These are phyloP conservation scores for Cucumis melo DNA, from an alignment of 306 rosid species.

Conservation along the genomic window DNA sequence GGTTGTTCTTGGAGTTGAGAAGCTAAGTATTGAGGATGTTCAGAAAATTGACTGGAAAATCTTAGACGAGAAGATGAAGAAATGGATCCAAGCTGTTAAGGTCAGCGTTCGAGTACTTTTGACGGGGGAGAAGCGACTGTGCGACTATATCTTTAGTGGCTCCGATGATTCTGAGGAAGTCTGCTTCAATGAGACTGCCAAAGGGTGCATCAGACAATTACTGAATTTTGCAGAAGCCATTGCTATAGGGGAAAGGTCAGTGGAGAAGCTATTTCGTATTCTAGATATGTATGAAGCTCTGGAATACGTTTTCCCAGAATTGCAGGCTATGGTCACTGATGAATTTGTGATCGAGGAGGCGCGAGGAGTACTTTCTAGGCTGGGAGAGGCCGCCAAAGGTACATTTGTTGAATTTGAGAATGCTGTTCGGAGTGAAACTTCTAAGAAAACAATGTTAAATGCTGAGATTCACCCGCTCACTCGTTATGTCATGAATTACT, in stretches of 20 bases:
- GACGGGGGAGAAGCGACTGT: slow-evolving; percentile 64
- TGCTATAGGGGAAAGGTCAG: slow-evolving; percentile 58
- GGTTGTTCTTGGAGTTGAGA: slow-evolving; percentile 65
- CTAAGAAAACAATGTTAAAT: slow-evolving; percentile 54
- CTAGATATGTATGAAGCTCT: slow-evolving; percentile 87
- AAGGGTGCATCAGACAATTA: slow-evolving; percentile 69
- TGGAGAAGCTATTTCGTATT: slow-evolving; percentile 85
- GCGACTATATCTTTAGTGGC: slow-evolving; percentile 58
- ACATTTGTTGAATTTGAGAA: slow-evolving; percentile 88
- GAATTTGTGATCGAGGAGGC: slow-evolving; percentile 52
- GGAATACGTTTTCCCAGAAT: slow-evolving; percentile 42
- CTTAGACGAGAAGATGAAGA: slow-evolving; percentile 95
- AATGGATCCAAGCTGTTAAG: slow-evolving; percentile 87
- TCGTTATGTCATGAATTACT: slow-evolving; percentile 91
- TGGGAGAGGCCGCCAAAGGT: slow-evolving; percentile 72
- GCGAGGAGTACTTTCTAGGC: slow-evolving; percentile 41
- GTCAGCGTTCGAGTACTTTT: slow-evolving; percentile 46
- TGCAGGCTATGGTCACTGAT: slow-evolving; percentile 46
- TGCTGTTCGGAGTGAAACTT: slow-evolving; percentile 70
- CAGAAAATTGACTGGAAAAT: slow-evolving; percentile 67
- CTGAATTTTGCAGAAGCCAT: slow-evolving; percentile 84
- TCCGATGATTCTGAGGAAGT: slow-evolving; percentile 42
- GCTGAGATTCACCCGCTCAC: slow-evolving; percentile 90
- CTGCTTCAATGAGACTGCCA: slow-evolving; percentile 74
- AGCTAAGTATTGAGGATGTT: slow-evolving; percentile 80